Percentiles rank a stretch among this genome's conserved stretches.
These are phyloP conservation scores for Hyphodiscus hymeniophilus DNA, from an alignment of 495 filamentous ascomycete genomes.

Conservation along the genomic window DNA sequence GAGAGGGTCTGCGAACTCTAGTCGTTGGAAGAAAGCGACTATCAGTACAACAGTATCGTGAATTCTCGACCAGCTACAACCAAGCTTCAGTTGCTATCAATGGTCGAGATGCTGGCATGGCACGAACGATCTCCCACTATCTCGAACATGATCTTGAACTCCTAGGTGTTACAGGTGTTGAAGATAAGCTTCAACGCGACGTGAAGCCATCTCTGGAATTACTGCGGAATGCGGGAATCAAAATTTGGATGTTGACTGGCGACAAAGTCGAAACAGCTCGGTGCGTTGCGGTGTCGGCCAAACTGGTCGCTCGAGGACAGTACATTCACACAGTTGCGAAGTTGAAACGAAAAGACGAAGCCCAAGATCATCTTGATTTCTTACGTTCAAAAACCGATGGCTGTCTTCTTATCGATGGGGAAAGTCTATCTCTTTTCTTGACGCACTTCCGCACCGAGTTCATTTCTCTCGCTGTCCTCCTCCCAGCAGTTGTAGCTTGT, in stretches of 20 bases:
- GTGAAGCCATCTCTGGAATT: conserved; percentile 93
- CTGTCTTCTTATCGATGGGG: conserved; percentile 90
- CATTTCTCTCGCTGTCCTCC: conserved; percentile 75
- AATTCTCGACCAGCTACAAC: conserved; percentile 68
- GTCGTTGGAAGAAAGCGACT: conserved; percentile 85
- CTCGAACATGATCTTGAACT: conserved; percentile 87
- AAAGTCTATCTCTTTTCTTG: conserved; percentile 76
- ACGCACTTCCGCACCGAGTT: conserved; percentile 74
- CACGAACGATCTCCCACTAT: conserved; percentile 66
- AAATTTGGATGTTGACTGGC: conserved; percentile 99
- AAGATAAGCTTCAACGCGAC: conserved; percentile 90
- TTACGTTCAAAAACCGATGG: conserved; percentile 81
- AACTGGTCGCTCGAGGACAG: conserved; percentile 89
- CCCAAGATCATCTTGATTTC: conserved; percentile 79
- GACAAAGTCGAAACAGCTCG: conserved; percentile 98
- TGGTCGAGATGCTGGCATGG: conserved; percentile 72
- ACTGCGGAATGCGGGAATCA: conserved; percentile 95
- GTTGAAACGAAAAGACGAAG: conserved; percentile 65
- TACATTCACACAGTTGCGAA: conserved; percentile 93
- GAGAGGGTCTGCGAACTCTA: conserved; percentile 89
- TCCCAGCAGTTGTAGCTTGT: conserved; percentile 92
- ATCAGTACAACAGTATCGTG: conserved; percentile 63
- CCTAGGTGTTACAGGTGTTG: conserved; percentile 92
- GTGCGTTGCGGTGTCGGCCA: conserved; percentile 90
- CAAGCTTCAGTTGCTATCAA: conserved; percentile 73